Evolutionary conservation across 2,329 filamentous ascomycete genomes (phyloP).

Genomic region (Alternaria burnsii): DNA sequence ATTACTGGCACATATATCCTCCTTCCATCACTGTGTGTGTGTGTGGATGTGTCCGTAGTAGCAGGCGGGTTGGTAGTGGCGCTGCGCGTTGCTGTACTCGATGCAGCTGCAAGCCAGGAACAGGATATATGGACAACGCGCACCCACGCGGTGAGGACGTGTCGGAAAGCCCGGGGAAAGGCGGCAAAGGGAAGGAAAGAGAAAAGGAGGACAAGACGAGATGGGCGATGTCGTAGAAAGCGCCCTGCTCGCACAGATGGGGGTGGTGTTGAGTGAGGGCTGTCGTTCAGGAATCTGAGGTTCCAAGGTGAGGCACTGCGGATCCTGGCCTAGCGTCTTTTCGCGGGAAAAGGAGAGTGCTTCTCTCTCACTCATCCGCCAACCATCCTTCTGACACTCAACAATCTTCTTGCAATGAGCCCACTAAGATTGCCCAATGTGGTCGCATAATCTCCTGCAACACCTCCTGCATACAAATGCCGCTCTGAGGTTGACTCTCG

Average conservation of each 20-base stretch:
- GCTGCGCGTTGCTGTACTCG: conserved; percentile 27
- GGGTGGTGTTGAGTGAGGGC: conserved; percentile 36
- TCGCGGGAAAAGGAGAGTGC: conserved; percentile 24
- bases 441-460: conserved; percentile 25
- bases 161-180: conserved; percentile 21
- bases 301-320: conserved; percentile 26
- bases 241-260: conserved; percentile 30
- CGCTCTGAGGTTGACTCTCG: not conserved
- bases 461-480: conserved; percentile 1
- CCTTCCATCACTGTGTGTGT: conserved; percentile 39
- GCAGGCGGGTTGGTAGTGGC: conserved; percentile 15
- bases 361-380: conserved; percentile 22
- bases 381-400: conserved; percentile 25
- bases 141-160: conserved; percentile 38
- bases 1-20: conserved; percentile 32
- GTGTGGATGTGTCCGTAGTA: conserved; percentile 17
- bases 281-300: conserved; percentile 34
- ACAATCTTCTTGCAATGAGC: conserved; percentile 17
- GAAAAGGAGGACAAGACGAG: conserved; percentile 20
- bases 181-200: conserved; percentile 7
- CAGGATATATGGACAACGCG: conserved; percentile 37
- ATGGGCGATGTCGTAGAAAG: conserved; percentile 22
- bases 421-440: conserved; percentile 7
- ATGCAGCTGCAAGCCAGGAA: conserved; percentile 31
- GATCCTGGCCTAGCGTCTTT: conserved; percentile 21